These are phyloP conservation scores for Collybia sp. DNA, from an alignment of 768 basidiomycete species.

Conservation along the genomic window DNA sequence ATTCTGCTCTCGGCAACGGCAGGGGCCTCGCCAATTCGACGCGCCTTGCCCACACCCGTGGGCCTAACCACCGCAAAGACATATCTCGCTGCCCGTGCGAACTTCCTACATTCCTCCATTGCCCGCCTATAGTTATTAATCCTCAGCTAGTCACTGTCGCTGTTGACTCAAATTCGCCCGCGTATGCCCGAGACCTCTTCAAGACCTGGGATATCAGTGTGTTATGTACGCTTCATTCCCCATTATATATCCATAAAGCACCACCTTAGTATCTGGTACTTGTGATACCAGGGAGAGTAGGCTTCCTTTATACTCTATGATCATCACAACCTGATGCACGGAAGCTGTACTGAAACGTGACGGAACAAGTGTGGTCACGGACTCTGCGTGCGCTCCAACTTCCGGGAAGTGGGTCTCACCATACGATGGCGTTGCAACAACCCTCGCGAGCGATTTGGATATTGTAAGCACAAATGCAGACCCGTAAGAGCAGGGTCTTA, in stretches of 20 bases:
- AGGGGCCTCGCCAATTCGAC: slow-evolving; percentile 10
- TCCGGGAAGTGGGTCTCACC: slow-evolving; percentile 49
- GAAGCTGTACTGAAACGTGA: slow-evolving; percentile 41
- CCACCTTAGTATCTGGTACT: slow-evolving; percentile 35
- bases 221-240: slow-evolving; percentile 9
- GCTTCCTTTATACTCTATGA: slow-evolving; percentile 5
- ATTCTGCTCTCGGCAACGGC: slow-evolving; percentile 10
- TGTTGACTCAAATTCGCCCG: slow-evolving; percentile 25
- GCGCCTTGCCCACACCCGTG: slow-evolving; percentile 28
- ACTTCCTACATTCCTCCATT: background rate
- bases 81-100: slow-evolving; percentile 26
- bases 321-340: slow-evolving; percentile 1
- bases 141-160: slow-evolving; percentile 25
- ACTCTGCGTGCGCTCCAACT: slow-evolving; percentile 33
- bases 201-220: slow-evolving; percentile 44
- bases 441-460: slow-evolving; percentile 40
- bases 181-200: slow-evolving; percentile 35
- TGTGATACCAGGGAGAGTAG: slow-evolving; percentile 51
- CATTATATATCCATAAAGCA: background rate
- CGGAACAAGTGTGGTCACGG: slow-evolving; percentile 37
- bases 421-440: slow-evolving; percentile 44
- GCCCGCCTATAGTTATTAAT: background rate
- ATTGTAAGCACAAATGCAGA: slow-evolving; percentile 29
- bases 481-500: too few relatives aligned
- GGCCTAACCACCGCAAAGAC: slow-evolving; percentile 25